A percentile compares a stretch with the other conserved stretches of the same genome.
Conservation (phyloP, 306 rosid genomes). For the Crotalaria pallida region DNA sequence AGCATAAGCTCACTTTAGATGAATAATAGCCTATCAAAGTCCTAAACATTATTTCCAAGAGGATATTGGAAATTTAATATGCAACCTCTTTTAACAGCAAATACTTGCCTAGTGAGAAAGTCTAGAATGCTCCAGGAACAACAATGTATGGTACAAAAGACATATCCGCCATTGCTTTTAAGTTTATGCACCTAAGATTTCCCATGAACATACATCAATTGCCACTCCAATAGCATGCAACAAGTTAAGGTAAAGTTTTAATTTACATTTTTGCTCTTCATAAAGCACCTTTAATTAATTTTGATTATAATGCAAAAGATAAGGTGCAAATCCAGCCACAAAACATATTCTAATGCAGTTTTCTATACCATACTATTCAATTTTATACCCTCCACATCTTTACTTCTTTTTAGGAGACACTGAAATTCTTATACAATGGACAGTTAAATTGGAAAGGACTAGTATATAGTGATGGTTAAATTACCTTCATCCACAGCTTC, state of each 20-base stretch:
- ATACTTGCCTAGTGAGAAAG: background rate
- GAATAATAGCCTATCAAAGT: too few relatives aligned
- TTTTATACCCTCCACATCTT: background rate
- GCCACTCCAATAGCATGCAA: too few relatives aligned
- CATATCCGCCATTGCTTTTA: too few relatives aligned
- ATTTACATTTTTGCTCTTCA: too few relatives aligned
- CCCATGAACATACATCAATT: too few relatives aligned
- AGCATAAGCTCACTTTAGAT: too few relatives aligned
- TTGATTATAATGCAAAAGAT: background rate
- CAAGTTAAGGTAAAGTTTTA: too few relatives aligned
- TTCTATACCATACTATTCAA: background rate
- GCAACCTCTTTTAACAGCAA: background rate
- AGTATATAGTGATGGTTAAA: background rate
- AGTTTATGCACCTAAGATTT: too few relatives aligned
- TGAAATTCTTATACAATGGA: background rate
- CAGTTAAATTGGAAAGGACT: background rate
- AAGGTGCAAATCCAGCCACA: background rate
- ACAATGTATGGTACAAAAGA: background rate
- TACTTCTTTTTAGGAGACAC: background rate
- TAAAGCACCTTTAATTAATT: background rate
- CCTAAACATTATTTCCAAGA: background rate
- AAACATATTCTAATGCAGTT: background rate
- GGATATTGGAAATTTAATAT: background rate
- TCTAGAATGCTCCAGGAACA: too few relatives aligned
- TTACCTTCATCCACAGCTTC: conserved; percentile 59